These are phyloP conservation scores for Pholiota molesta DNA, from an alignment of 768 basidiomycete genomes.

Conservation along the genomic window DNA sequence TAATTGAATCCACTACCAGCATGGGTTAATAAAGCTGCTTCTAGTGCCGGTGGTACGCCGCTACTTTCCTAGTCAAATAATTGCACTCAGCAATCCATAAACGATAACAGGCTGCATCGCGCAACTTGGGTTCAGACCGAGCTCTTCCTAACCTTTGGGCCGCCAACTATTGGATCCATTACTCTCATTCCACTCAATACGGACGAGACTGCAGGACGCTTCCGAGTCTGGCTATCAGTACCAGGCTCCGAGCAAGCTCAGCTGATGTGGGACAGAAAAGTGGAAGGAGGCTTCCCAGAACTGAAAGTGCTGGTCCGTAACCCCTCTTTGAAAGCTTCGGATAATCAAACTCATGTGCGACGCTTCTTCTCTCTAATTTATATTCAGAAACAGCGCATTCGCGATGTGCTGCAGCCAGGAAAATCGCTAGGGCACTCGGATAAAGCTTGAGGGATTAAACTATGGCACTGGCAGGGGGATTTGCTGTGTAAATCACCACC, in stretches of 20 bases:
- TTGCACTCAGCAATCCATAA: background rate
- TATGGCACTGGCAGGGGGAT: background rate
- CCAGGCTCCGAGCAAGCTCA: conserved; percentile 36
- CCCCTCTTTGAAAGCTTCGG: background rate
- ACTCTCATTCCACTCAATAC: conserved; percentile 73
- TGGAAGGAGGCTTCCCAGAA: conserved; percentile 92
- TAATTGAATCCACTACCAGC: background rate
- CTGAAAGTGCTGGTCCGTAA: conserved; percentile 74
- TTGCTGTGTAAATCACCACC: background rate
- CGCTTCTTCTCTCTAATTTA: background rate
- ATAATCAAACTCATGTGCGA: background rate
- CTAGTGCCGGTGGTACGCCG: conserved; percentile 79
- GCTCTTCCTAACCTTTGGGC: conserved; percentile 87
- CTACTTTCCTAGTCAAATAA: background rate
- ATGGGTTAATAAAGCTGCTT: background rate
- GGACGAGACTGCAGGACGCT: conserved; percentile 87
- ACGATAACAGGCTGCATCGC: conserved; percentile 76
- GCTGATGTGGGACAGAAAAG: conserved; percentile 88
- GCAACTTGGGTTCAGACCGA: conserved; percentile 96
- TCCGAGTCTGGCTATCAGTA: conserved; percentile 82
- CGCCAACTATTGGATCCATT: conserved; percentile 68
- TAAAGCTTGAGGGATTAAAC: conserved; percentile 28
- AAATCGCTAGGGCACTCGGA: conserved; percentile 91
- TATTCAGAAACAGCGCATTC: conserved; percentile 82
- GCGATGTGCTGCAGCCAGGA: conserved; percentile 81